Conservation (phyloP, 306 rosid species). For the Malus fusca region DNA sequence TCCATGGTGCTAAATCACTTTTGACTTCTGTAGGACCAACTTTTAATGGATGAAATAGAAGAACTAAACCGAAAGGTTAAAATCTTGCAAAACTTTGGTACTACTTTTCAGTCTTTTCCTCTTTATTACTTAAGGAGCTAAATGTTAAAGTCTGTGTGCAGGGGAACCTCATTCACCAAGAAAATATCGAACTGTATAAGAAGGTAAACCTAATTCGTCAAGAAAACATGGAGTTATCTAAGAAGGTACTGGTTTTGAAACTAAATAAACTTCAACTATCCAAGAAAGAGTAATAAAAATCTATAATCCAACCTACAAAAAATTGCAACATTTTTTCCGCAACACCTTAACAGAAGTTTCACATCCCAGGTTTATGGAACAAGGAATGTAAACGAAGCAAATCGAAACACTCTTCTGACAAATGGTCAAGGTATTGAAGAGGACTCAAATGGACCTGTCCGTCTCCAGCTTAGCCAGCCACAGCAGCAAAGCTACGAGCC, state of each 20-base stretch:
- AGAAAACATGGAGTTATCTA: constrained; percentile 55
- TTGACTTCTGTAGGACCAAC: constrained; percentile 53
- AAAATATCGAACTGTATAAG: constrained; percentile 60
- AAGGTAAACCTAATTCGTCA: constrained; percentile 64
- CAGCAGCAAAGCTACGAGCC: constrained; percentile 38
- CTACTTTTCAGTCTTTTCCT: background rate
- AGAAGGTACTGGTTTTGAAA: constrained; percentile 39
- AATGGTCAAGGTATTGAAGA: constrained; percentile 45
- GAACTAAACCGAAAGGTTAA: constrained; percentile 82
- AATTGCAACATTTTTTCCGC: constrained; percentile 14
- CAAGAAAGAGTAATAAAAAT: background rate
- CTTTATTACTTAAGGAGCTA: constrained; percentile 1
- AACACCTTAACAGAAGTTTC: constrained; percentile 24
- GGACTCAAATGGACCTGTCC: constrained; percentile 51
- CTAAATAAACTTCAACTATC: constrained; percentile 17
- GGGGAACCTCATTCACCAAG: constrained; percentile 74
- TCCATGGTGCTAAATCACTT: background rate
- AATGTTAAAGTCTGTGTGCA: constrained; percentile 27
- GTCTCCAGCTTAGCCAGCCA: constrained; percentile 88
- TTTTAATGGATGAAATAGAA: constrained; percentile 68
- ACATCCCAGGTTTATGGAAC: constrained; percentile 68
- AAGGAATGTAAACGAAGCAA: constrained; percentile 39
- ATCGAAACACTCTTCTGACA: constrained; percentile 32
- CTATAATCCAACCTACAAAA: constrained; percentile 4
- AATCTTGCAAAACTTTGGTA: constrained; percentile 15